Conservation (phyloP, 2,329 filamentous ascomycete species). For the Diaporthe capsici region DNA sequence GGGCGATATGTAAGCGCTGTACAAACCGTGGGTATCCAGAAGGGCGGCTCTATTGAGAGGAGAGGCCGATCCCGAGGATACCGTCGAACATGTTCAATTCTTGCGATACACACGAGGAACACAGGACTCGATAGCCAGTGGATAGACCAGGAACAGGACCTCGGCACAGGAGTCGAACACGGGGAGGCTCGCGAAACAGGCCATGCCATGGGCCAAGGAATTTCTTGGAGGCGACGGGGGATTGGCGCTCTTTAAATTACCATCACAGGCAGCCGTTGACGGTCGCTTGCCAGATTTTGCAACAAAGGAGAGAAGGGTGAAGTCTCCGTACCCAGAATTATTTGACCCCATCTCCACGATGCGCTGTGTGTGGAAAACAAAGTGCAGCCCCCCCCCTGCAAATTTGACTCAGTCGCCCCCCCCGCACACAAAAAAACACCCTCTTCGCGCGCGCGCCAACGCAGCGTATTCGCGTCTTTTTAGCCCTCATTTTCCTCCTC, state of each 20-base stretch:
- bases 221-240: neutral
- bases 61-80: neutral
- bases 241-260: neutral
- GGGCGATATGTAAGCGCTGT: neutral
- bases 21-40: neutral
- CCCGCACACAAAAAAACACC: too few species aligned
- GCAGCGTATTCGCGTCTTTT: too few species aligned
- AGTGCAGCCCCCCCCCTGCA: too few species aligned
- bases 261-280: neutral
- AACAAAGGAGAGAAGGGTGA: neutral
- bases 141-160: neutral
- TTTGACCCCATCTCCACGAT: neutral
- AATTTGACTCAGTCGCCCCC: too few species aligned
- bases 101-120: neutral
- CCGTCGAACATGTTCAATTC: neutral
- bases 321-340: constrained; percentile 10
- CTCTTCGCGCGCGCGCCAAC: too few species aligned
- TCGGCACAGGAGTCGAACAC: neutral
- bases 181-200: neutral
- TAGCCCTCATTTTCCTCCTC: too few species aligned
- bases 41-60: neutral
- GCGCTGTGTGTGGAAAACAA: too few species aligned
- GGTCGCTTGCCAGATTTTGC: neutral
- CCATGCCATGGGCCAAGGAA: neutral
- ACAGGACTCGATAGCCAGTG: neutral